These are phyloP conservation scores for Hypholoma sublateritium DNA, from an alignment of 768 basidiomycete genomes.

Conservation along the genomic window DNA sequence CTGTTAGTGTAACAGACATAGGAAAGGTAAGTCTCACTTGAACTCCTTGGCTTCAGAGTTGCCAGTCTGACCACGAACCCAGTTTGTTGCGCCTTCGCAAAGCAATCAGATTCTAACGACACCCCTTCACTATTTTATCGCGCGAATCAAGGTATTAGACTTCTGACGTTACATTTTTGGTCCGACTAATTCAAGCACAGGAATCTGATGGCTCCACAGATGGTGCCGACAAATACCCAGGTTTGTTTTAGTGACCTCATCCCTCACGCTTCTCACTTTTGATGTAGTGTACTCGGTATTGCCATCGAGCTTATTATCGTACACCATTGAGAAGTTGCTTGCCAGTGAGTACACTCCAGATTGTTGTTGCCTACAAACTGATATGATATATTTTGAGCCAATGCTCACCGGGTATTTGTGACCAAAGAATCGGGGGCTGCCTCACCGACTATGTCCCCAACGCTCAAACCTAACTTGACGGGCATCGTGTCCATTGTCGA, in stretches of 20 bases:
- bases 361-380: background rate
- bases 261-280: conserved; percentile 2
- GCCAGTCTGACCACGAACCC: background rate
- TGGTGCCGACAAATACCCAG: conserved; percentile 78
- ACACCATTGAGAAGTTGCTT: conserved; percentile 77
- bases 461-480: conserved; percentile 48
- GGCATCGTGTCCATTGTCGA: conserved; percentile 86
- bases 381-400: conserved; percentile 45
- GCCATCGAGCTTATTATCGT: conserved; percentile 60
- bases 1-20: conserved; percentile 81
- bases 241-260: conserved; percentile 29
- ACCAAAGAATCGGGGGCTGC: conserved; percentile 58
- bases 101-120: conserved; percentile 75
- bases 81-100: conserved; percentile 80
- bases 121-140: conserved; percentile 68
- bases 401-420: conserved; percentile 78
- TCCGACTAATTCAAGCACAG: conserved; percentile 29
- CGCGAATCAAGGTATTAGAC: conserved; percentile 62
- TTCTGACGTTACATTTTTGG: background rate
- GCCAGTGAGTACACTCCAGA: conserved; percentile 58
- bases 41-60: background rate
- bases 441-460: conserved; percentile 47
- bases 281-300: conserved; percentile 71
- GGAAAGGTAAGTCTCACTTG: conserved; percentile 52
- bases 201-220: conserved; percentile 75